Evolutionary conservation across 768 basidiomycete species (phyloP).

Genomic region (Austroboletus eburneus): DNA sequence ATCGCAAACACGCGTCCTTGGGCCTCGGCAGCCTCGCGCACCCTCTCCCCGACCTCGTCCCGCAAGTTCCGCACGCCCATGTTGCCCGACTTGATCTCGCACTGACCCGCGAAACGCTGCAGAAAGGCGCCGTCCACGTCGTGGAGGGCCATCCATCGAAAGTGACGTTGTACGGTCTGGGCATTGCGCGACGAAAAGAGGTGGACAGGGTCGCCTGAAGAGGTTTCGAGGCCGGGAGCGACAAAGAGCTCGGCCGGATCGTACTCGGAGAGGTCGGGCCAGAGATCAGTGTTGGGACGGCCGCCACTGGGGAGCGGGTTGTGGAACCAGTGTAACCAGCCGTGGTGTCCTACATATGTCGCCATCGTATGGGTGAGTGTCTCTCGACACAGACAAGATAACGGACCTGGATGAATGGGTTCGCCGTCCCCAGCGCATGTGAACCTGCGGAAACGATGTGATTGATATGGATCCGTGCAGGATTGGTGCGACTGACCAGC

Average conservation of each 20-base stretch:
- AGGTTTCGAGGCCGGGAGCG: conserved; percentile 59
- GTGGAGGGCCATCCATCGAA: conserved; percentile 73
- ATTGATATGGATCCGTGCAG: too few species aligned
- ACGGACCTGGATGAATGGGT: conserved; percentile 59
- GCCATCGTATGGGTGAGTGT: too few species aligned
- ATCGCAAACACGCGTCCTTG: conserved; percentile 81
- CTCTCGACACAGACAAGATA: too few species aligned
- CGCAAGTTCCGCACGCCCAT: conserved; percentile 58
- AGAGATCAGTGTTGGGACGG: conserved; percentile 68
- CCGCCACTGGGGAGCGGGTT: conserved; percentile 66
- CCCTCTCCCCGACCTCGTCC: conserved; percentile 70
- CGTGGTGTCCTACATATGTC: too few species aligned
- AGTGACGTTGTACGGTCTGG: conserved; percentile 62
- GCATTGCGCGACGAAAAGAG: conserved; percentile 78
- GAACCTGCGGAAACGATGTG: conserved; percentile 60
- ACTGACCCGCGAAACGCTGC: conserved; percentile 71
- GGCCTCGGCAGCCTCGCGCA: conserved; percentile 71
- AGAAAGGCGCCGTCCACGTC: conserved; percentile 79
- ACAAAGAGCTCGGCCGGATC: conserved; percentile 65
- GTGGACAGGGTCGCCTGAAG: conserved; percentile 55
- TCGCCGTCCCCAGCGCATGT: conserved; percentile 66
- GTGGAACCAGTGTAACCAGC: conserved; percentile 85
- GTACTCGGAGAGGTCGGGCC: conserved; percentile 76
- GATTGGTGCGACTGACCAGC: conserved; percentile 51
- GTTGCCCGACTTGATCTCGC: conserved; percentile 50